These are phyloP conservation scores for Alternaria sp. DNA, from an alignment of 2,329 filamentous ascomycete species.

Conservation along the genomic window DNA sequence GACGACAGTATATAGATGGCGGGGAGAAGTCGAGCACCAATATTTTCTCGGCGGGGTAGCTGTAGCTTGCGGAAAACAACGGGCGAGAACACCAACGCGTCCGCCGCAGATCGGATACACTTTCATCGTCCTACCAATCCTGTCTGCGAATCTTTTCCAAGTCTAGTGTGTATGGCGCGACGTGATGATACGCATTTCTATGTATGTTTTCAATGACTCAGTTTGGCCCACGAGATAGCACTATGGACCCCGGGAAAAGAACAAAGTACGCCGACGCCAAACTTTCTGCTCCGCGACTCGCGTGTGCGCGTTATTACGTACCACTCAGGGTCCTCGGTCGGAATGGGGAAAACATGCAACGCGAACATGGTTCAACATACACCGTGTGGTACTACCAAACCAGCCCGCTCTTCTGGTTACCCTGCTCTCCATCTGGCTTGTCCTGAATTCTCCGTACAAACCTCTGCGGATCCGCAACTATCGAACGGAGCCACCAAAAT, in stretches of 20 bases:
- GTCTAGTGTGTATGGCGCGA: constrained; percentile 30
- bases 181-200: constrained; percentile 24
- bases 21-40: constrained; percentile 30
- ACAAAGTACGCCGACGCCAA: constrained; percentile 32
- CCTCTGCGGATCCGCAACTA: constrained; percentile 1
- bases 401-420: background rate
- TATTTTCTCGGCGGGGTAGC: constrained; percentile 45
- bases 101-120: constrained; percentile 44
- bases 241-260: constrained; percentile 17
- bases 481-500: background rate
- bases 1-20: constrained; percentile 29
- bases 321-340: constrained; percentile 18
- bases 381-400: background rate
- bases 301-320: constrained; percentile 30
- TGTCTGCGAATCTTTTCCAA: constrained; percentile 36
- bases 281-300: constrained; percentile 25
- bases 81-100: constrained; percentile 35
- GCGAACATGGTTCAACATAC: background rate
- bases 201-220: constrained; percentile 29
- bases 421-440: background rate
- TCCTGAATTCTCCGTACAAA: background rate
- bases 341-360: constrained; percentile 12
- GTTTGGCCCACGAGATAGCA: constrained; percentile 15
- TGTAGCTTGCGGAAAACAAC: constrained; percentile 40
- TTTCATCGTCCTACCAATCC: constrained; percentile 32